A percentile compares a stretch with the other conserved stretches of the same genome.
phyloP scores from a whole-genome alignment of 805 yeast genomes.

The Candida vaughaniae region DNA sequence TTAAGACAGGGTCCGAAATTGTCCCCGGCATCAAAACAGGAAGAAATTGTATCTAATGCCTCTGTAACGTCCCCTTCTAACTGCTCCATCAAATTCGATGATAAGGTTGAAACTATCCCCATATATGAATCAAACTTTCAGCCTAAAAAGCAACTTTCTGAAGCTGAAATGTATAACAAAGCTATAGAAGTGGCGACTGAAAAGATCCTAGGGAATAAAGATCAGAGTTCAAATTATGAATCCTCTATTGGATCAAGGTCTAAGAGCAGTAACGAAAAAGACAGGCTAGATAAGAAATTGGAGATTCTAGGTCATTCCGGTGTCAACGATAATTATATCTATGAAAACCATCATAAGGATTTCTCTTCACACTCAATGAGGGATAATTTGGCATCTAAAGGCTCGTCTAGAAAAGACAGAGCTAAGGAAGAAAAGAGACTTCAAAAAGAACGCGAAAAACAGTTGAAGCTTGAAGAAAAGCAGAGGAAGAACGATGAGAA shows the following conservation, averaged over 20 bases:
- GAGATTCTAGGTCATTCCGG: slow-evolving; percentile 13
- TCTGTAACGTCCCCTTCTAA: slow-evolving; percentile 23
- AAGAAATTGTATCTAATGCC: slow-evolving; percentile 6
- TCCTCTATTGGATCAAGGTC: too few species aligned
- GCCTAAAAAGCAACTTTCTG: slow-evolving; percentile 4
- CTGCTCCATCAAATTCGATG: slow-evolving; percentile 36
- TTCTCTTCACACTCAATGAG: slow-evolving; percentile 33
- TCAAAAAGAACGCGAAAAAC: slow-evolving; percentile 16
- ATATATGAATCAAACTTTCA: slow-evolving; percentile 13
- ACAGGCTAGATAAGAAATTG: slow-evolving; percentile 14
- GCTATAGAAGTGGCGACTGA: slow-evolving; percentile 57
- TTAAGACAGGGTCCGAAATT: slow-evolving; percentile 1
- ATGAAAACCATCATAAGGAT: slow-evolving; percentile 32
- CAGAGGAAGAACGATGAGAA: slow-evolving; percentile 11
- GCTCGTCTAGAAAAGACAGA: slow-evolving; percentile 21
- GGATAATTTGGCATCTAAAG: slow-evolving; percentile 15
- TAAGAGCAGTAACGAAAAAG: slow-evolving; percentile 13
- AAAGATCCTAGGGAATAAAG: slow-evolving; percentile 51
- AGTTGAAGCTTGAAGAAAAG: slow-evolving; percentile 16
- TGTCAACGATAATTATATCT: slow-evolving; percentile 17
- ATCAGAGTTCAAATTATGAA: too few species aligned
- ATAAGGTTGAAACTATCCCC: slow-evolving; percentile 39
- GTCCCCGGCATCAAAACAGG: slow-evolving; percentile 1
- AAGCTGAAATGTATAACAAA: slow-evolving; percentile 52
- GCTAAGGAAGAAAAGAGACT: slow-evolving; percentile 23